Conservation (phyloP, 257 asterid genomes). For the Solanum arcanum region DNA sequence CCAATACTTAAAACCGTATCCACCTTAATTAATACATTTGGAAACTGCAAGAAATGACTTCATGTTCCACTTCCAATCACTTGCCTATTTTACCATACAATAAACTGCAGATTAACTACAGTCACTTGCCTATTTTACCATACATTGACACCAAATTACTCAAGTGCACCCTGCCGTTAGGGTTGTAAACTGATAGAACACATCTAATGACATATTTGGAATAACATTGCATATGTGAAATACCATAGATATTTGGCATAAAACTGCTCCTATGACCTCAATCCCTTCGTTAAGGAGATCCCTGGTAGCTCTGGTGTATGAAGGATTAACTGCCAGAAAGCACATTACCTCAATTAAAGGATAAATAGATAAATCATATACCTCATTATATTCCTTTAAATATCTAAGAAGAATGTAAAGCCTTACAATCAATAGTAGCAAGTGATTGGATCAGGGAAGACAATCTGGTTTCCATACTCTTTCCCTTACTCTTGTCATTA, state of each 20-base stretch:
- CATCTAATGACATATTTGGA: neutral
- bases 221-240: neutral
- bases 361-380: too few species aligned
- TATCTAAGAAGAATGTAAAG: neutral
- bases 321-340: neutral
- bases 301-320: too few species aligned
- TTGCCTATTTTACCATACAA: neutral
- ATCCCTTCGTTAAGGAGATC: too few species aligned
- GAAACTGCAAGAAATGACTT: neutral
- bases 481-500: conserved; percentile 10
- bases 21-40: neutral
- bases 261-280: too few species aligned
- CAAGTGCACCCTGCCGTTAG: neutral
- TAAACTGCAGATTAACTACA: neutral
- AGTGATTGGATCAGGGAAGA: conserved; percentile 16
- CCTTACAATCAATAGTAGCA: conserved; percentile 19
- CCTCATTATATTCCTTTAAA: neutral
- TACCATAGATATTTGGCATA: neutral
- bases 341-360: neutral
- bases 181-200: neutral
- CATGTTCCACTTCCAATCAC: neutral
- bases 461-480: too few species aligned
- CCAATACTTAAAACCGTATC: neutral
- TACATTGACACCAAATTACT: neutral
- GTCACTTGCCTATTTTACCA: neutral